Conservation (phyloP, 1,284 basidiomycete species). For the Sanghuangporus baumii region DNA sequence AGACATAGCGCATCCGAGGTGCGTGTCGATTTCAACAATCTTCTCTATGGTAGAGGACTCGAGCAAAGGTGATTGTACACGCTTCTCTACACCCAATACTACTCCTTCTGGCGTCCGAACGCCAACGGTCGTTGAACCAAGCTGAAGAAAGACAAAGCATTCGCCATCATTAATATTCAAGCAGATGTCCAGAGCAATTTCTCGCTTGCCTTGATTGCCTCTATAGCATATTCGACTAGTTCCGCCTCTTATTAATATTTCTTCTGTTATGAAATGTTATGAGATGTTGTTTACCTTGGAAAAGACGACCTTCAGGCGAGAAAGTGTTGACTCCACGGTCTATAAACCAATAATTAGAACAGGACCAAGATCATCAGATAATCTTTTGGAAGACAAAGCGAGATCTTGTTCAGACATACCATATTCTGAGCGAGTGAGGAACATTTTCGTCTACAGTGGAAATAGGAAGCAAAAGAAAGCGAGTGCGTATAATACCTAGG, state of each 20-base stretch:
- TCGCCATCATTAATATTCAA: not conserved
- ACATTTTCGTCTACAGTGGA: slow-evolving; percentile 45
- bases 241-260: slow-evolving; percentile 16
- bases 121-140: slow-evolving; percentile 97
- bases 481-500: not conserved
- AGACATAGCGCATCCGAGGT: slow-evolving; percentile 98
- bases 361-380: not conserved
- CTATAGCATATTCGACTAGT: slow-evolving; percentile 97
- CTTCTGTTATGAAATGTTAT: not conserved
- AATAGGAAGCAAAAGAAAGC: not conserved
- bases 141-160: slow-evolving; percentile 41
- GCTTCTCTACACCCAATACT: slow-evolving; percentile 96
- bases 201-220: slow-evolving; percentile 84
- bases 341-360: slow-evolving; percentile 27
- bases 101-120: slow-evolving; percentile 85
- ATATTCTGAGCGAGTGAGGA: slow-evolving; percentile 91
- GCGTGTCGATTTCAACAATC: slow-evolving; percentile 98
- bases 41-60: slow-evolving; percentile 97
- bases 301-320: slow-evolving; percentile 93
- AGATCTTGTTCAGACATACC: slow-evolving; percentile 37
- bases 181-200: not conserved
- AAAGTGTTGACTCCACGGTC: slow-evolving; percentile 99
- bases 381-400: not conserved
- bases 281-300: slow-evolving; percentile 59
- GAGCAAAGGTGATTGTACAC: slow-evolving; percentile 94